These are phyloP conservation scores for Gaultheria prostrata DNA, from an alignment of 148 eudicot species.

Conservation along the genomic window DNA sequence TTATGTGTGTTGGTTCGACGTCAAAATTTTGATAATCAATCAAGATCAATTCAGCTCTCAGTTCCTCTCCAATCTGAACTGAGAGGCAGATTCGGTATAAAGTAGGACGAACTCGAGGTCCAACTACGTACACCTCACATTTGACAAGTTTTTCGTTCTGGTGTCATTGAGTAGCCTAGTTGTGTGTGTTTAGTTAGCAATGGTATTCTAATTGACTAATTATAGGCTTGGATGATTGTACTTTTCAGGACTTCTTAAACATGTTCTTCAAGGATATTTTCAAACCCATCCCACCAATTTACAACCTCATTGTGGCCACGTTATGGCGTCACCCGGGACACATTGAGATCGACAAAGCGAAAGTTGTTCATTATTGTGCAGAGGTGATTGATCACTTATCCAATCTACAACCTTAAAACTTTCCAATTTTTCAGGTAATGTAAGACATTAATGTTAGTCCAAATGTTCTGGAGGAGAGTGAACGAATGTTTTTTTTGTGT, in stretches of 20 bases:
- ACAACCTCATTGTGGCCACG: conserved; percentile 44
- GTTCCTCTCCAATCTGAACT: not conserved
- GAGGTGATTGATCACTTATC: not conserved
- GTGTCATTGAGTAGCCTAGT: not conserved
- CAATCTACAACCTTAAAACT: not conserved
- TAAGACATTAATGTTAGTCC: not conserved
- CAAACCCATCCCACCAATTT: conserved; percentile 31
- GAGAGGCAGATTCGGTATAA: not conserved
- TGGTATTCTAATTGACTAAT: too few species aligned
- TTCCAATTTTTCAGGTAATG: not conserved
- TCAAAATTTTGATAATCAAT: not conserved
- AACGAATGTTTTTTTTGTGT: not conserved
- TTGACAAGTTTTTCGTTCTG: not conserved
- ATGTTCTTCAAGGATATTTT: conserved; percentile 36
- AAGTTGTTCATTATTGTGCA: conserved; percentile 47
- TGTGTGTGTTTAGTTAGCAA: not conserved
- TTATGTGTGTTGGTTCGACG: too few species aligned
- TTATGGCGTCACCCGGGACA: conserved; percentile 45
- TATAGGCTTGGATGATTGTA: not conserved
- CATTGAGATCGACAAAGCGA: conserved; percentile 27
- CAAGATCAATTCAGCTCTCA: not conserved
- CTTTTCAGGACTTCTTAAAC: conserved; percentile 34
- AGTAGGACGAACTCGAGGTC: not conserved
- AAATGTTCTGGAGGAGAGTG: not conserved
- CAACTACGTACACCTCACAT: not conserved